Percentiles rank a stretch among this genome's conserved stretches.
Conservation (phyloP, 2,329 filamentous ascomycete genomes). For the Graphilbum fragrans region DNA sequence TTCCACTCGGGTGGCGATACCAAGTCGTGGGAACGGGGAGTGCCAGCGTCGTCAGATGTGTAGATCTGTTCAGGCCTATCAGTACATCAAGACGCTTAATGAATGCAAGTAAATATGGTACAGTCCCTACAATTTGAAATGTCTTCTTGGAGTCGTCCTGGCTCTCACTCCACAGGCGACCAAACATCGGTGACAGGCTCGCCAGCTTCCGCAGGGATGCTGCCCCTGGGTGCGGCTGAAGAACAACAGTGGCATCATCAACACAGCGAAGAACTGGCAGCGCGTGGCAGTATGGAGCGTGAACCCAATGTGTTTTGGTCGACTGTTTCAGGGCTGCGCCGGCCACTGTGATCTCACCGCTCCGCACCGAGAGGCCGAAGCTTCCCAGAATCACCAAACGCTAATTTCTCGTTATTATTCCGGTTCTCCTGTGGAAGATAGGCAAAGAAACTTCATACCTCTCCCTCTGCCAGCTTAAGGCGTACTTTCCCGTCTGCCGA, state of each 20-base stretch:
- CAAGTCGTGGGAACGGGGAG: slow-evolving; percentile 35
- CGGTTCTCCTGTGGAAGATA: too few relatives aligned
- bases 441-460: slow-evolving; percentile 23
- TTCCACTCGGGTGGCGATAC: slow-evolving; percentile 49
- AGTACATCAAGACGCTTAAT: background rate
- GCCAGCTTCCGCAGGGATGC: slow-evolving; percentile 40
- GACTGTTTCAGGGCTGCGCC: slow-evolving; percentile 44
- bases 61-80: slow-evolving; percentile 32
- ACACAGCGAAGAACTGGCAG: slow-evolving; percentile 51
- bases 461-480: slow-evolving; percentile 33
- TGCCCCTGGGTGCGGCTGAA: slow-evolving; percentile 40
- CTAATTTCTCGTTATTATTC: slow-evolving; percentile 26
- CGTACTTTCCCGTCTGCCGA: slow-evolving; percentile 26
- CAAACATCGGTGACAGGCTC: slow-evolving; percentile 53
- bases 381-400: slow-evolving; percentile 53
- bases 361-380: slow-evolving; percentile 50
- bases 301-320: slow-evolving; percentile 39
- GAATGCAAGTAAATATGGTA: background rate
- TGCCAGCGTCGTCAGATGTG: slow-evolving; percentile 31
- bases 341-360: slow-evolving; percentile 51
- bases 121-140: slow-evolving; percentile 3
- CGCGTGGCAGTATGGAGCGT: slow-evolving; percentile 57
- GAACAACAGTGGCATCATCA: slow-evolving; percentile 37
- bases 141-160: background rate
- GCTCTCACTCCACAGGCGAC: slow-evolving; percentile 49